Percentiles rank a stretch among this genome's conserved stretches.
Conservation (phyloP, 192 early-diverging fungal genomes). For the Coemansia brasiliensis region DNA sequence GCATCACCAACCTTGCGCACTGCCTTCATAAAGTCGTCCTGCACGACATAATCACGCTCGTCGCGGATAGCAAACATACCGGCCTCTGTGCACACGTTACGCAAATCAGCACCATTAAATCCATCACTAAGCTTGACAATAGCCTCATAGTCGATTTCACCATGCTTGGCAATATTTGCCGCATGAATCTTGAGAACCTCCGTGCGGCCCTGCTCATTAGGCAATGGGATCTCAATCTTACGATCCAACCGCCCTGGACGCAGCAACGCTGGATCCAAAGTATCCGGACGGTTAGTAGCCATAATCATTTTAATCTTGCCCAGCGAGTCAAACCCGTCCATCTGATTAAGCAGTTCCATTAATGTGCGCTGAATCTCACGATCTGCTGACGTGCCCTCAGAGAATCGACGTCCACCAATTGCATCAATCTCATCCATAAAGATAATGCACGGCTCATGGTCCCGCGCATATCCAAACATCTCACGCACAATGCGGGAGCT, state of each 20-base stretch:
- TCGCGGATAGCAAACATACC: constrained; percentile 99
- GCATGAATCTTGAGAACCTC: constrained; percentile 99
- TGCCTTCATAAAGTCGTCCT: constrained; percentile 99
- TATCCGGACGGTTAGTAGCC: constrained; percentile 99
- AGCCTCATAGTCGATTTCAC: constrained; percentile 98
- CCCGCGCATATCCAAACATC: constrained; percentile 99
- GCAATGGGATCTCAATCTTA: constrained; percentile 99
- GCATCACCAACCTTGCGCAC: constrained; percentile 96
- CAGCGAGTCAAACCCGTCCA: constrained; percentile 99
- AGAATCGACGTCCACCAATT: constrained; percentile 97
- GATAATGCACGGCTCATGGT: constrained; percentile 99
- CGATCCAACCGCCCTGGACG: constrained; percentile 95
- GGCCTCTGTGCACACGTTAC: constrained; percentile 99
- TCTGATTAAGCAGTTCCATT: constrained; percentile 99
- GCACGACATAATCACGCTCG: constrained; percentile 95
- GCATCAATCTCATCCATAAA: constrained; percentile 99
- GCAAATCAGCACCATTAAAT: constrained; percentile 98
- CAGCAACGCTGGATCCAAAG: constrained; percentile 95
- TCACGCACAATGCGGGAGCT: constrained; percentile 94
- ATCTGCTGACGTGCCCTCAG: constrained; percentile 99
- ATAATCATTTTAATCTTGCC: constrained; percentile 99
- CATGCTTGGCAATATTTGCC: constrained; percentile 88
- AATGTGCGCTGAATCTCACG: constrained; percentile 99
- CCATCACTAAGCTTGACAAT: constrained; percentile 97
- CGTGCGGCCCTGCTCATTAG: constrained; percentile 95